Base-by-base conservation (phyloP, 352 stramenopile species). In the Globisporangium cylindrosporum region DNA sequence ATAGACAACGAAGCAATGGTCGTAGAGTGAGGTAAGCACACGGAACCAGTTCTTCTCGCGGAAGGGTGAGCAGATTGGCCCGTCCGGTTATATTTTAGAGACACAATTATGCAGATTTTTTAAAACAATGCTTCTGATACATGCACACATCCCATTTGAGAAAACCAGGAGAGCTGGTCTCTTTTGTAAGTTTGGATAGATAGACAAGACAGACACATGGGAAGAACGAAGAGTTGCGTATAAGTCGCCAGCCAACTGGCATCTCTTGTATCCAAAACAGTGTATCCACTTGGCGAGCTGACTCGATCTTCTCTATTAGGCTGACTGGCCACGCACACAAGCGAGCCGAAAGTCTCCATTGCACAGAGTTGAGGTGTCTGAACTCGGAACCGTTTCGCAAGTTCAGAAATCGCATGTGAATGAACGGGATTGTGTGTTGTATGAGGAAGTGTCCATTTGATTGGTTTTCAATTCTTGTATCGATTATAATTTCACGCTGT, bases 21-120 rank as follows among this genome's bases (percentile, higher is more conserved):
- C 54, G 27, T 25, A 4, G 7, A 59, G 7, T 8, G n/a, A 18
- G 25, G 12, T 25, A 15, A 9, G 29, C 22, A 41, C 5, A 12
- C 27, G 54, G 20, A 22, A 12, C 5, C 27, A 59, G 27, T 51
- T 22, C 12, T 6, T 51, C 41, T 48, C 15, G 41, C 15, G 41
- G 15, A 48, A 59, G 54, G 7, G 54, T 24, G 7, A 18, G 6
- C 4, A 29, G 25, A 24, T 15, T 24, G 18, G 12, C 53, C 38
- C 25, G 20, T 1, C 53, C 8, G 25, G 53, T 59, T 59, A 38
- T 59, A 59, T 59, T 59, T 59, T 59, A 59, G 53, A 59, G 53
- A 22, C 24, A 59, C 53, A 38, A 59, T 18, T 22, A 58, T n/a
- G 15, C 24, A 59, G 29, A 36, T 20, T 59, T 29, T 29, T 36